phyloP scores from a whole-genome alignment of 139 green algal genomes.

The Nannochloris sp. region DNA sequence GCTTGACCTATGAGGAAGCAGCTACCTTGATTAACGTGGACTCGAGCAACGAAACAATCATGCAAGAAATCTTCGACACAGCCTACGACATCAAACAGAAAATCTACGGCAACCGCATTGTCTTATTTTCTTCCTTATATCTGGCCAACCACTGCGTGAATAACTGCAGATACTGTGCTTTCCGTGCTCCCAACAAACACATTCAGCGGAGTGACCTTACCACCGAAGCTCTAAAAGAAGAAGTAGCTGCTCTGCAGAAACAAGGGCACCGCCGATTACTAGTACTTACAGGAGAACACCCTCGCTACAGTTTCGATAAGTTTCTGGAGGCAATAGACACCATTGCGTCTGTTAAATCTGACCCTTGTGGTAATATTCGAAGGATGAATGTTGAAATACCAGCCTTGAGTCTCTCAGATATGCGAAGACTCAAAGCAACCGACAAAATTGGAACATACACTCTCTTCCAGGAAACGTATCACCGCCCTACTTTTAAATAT shows the following conservation, averaged over 20 bases:
- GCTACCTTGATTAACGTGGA: conserved; percentile 65
- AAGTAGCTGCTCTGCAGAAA: conserved; percentile 51
- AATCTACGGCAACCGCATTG: conserved; percentile 70
- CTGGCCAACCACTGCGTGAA: conserved; percentile 68
- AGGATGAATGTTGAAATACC: conserved; percentile 71
- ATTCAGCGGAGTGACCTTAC: conserved; percentile 9
- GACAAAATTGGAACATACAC: conserved; percentile 64
- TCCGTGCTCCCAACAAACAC: conserved; percentile 49
- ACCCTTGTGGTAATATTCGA: conserved; percentile 57
- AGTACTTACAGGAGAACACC: conserved; percentile 61
- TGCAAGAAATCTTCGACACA: conserved; percentile 51
- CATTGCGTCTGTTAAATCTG: conserved; percentile 41
- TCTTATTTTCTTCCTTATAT: conserved; percentile 65
- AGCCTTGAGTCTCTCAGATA: conserved; percentile 56
- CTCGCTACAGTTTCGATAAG: conserved; percentile 58
- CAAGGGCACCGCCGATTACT: conserved; percentile 55
- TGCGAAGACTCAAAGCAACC: conserved; percentile 60
- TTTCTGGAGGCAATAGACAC: conserved; percentile 56
- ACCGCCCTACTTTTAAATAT: conserved; percentile 46
- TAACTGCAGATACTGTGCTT: conserved; percentile 65
- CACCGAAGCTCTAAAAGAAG: conserved; percentile 38
- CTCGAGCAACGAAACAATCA: conserved; percentile 27
- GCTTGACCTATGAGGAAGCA: conserved; percentile 52
- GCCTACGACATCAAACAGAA: conserved; percentile 49
- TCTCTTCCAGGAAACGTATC: conserved; percentile 65